phyloP scores from a whole-genome alignment of 1,139 yeast genomes.

The Keqinozyma sinolaborantium region DNA sequence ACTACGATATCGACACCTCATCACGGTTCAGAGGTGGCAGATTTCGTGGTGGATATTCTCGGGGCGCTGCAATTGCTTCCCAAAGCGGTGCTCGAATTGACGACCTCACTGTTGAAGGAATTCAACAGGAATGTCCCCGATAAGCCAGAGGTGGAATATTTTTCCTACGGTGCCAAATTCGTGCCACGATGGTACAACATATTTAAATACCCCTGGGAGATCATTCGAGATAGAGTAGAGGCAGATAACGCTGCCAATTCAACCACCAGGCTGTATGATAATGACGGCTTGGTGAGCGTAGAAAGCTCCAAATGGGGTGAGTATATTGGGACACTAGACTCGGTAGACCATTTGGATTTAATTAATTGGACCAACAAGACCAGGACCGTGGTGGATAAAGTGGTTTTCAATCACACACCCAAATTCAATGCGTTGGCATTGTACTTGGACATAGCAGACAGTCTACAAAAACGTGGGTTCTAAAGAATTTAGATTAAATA shows the following conservation, averaged over 20 bases:
- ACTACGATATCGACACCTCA: conserved; percentile 91
- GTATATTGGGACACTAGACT: conserved; percentile 71
- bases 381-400: conserved; percentile 32
- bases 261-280: conserved; percentile 28
- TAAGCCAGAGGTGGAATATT: conserved; percentile 64
- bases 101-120: conserved; percentile 47
- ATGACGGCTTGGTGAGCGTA: conserved; percentile 86
- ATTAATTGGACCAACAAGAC: conserved; percentile 76
- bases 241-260: conserved; percentile 6
- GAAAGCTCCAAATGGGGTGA: conserved; percentile 80
- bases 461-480: conserved; percentile 61
- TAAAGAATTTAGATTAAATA: conserved; percentile 23
- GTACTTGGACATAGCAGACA: conserved; percentile 71
- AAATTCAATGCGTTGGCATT: conserved; percentile 70
- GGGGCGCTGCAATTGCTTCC: conserved; percentile 19
- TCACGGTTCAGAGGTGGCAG: conserved; percentile 82
- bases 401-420: conserved; percentile 31
- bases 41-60: conserved; percentile 49
- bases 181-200: conserved; percentile 60
- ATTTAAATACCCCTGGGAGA: conserved; percentile 60
- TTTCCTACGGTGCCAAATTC: conserved; percentile 79
- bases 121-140: conserved; percentile 55
- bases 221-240: conserved; percentile 37
- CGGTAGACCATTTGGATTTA: conserved; percentile 82
- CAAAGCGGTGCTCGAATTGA: conserved; percentile 53